These are phyloP conservation scores for Suhomyces maxii DNA, from an alignment of 1,139 yeast genomes.

Conservation along the genomic window DNA sequence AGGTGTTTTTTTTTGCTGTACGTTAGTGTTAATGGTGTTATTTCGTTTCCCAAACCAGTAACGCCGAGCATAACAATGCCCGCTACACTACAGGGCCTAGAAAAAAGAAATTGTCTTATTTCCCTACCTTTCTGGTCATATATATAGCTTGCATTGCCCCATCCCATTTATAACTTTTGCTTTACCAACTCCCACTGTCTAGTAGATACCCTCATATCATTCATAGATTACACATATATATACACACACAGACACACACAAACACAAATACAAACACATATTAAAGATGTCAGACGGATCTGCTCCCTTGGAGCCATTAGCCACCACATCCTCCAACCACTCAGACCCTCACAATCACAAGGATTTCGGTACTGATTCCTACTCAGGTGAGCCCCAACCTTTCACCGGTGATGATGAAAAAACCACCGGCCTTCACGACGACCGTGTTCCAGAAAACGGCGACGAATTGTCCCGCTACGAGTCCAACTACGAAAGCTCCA, in stretches of 20 bases:
- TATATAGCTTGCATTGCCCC: neutral
- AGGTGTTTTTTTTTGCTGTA: too few species aligned
- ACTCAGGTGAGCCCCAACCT: conserved; percentile 16
- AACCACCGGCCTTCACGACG: neutral
- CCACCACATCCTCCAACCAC: conserved; percentile 7
- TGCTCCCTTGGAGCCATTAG: conserved; percentile 4
- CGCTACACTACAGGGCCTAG: too few species aligned
- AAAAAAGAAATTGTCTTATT: neutral
- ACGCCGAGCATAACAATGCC: neutral
- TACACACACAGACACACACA: too few species aligned
- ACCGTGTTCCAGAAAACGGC: conserved; percentile 15
- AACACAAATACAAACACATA: too few species aligned
- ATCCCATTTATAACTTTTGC: neutral
- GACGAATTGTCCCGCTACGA: conserved; percentile 31
- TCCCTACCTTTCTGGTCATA: neutral
- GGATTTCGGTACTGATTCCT: conserved; percentile 13
- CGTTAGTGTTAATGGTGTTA: neutral
- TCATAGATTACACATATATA: too few species aligned
- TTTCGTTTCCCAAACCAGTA: conserved; percentile 1
- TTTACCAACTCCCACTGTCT: too few species aligned
- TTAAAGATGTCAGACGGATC: neutral
- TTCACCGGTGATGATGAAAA: conserved; percentile 18
- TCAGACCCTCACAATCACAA: conserved; percentile 5
- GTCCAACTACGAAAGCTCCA: conserved; percentile 25
- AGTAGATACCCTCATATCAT: too few species aligned